Conservation (phyloP, 2,329 filamentous ascomycete genomes). For the Aspergillus sclerotialis region DNA sequence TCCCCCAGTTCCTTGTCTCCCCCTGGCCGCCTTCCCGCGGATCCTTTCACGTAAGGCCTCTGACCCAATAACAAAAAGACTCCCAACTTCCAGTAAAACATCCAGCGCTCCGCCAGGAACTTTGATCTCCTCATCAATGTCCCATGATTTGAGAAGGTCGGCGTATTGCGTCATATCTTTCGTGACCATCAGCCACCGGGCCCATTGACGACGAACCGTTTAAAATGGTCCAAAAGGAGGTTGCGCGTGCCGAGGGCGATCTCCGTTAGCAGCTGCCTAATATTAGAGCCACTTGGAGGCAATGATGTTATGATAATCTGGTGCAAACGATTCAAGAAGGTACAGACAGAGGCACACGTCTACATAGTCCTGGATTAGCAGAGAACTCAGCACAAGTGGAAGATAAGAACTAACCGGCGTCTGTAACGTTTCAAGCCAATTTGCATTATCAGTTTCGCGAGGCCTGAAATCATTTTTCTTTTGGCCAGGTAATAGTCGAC, state of each 20-base stretch:
- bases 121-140: slow-evolving; percentile 57
- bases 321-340: slow-evolving; percentile 67
- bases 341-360: slow-evolving; percentile 74
- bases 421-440: slow-evolving; percentile 66
- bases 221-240: slow-evolving; percentile 85
- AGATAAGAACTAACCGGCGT: slow-evolving; percentile 50
- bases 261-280: slow-evolving; percentile 75
- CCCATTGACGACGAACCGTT: slow-evolving; percentile 86
- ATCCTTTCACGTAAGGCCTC: slow-evolving; percentile 68
- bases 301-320: slow-evolving; percentile 60
- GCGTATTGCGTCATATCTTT: slow-evolving; percentile 95
- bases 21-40: slow-evolving; percentile 48
- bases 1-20: slow-evolving; percentile 26
- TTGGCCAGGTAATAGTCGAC: slow-evolving; percentile 65
- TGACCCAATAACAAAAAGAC: slow-evolving; percentile 85
- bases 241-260: slow-evolving; percentile 70
- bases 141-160: slow-evolving; percentile 76
- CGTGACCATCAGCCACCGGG: slow-evolving; percentile 87
- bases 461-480: slow-evolving; percentile 87
- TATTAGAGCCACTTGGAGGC: slow-evolving; percentile 59
- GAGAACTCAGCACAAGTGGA: background rate
- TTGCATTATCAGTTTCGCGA: slow-evolving; percentile 60
- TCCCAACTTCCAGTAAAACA: slow-evolving; percentile 85
- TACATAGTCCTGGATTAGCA: slow-evolving; percentile 16
- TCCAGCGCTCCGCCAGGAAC: slow-evolving; percentile 58